phyloP scores from a whole-genome alignment of 768 basidiomycete species.

The Leccinellum albellum region DNA sequence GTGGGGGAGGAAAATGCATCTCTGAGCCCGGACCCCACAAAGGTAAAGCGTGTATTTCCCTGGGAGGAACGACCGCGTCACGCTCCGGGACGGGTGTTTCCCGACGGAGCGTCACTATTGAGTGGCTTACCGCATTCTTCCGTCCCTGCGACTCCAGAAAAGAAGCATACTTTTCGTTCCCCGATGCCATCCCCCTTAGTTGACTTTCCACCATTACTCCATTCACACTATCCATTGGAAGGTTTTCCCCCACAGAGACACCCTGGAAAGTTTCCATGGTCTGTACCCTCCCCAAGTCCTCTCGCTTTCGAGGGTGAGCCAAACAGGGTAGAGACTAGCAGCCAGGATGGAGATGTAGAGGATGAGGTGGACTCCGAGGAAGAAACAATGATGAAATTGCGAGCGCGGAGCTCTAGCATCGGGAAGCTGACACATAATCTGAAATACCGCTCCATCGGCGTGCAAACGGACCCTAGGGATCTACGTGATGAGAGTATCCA shows the following conservation, averaged over 20 bases:
- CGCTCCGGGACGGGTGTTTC: slow-evolving; percentile 70
- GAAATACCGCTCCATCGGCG: slow-evolving; percentile 61
- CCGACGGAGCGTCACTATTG: slow-evolving; percentile 54
- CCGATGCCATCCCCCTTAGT: slow-evolving; percentile 33
- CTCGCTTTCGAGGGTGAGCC: slow-evolving; percentile 24
- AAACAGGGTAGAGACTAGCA: slow-evolving; percentile 59
- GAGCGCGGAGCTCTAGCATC: slow-evolving; percentile 35
- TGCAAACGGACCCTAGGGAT: slow-evolving; percentile 63
- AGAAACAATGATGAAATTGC: slow-evolving; percentile 28
- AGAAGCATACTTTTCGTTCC: slow-evolving; percentile 13
- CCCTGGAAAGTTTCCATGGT: slow-evolving; percentile 55
- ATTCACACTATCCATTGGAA: slow-evolving; percentile 86
- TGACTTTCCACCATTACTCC: slow-evolving; percentile 55
- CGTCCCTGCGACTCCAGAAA: slow-evolving; percentile 29
- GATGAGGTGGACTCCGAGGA: slow-evolving; percentile 64
- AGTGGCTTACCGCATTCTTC: slow-evolving; percentile 31
- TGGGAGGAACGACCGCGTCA: slow-evolving; percentile 83
- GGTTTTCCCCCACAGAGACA: slow-evolving; percentile 75
- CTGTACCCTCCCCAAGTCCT: slow-evolving; percentile 38
- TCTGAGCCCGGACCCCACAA: slow-evolving; percentile 63
- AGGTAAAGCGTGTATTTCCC: slow-evolving; percentile 84
- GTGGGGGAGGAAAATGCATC: slow-evolving; percentile 39
- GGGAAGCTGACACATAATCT: slow-evolving; percentile 17
- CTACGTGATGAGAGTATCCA: slow-evolving; percentile 58
- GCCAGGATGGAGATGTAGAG: slow-evolving; percentile 80